phyloP scores from a whole-genome alignment of 352 stramenopile genomes.

The Phytophthora parvispora region DNA sequence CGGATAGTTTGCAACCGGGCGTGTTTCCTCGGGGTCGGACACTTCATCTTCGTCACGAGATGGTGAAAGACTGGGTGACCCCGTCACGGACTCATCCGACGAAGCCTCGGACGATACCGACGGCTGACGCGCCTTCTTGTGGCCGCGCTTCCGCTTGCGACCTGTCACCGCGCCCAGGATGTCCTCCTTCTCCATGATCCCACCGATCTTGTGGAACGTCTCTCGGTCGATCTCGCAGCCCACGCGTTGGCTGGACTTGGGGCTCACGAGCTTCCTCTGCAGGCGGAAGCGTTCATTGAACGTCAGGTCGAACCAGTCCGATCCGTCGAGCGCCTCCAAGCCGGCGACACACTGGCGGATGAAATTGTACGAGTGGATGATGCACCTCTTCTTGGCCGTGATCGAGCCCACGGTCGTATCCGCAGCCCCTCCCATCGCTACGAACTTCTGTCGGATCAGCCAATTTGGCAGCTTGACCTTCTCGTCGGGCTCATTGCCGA shows the following conservation, averaged over 20 bases:
- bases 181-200: conserved; percentile 46
- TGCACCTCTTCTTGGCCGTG: conserved; percentile 45
- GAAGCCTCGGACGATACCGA: conserved; percentile 39
- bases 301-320: conserved; percentile 45
- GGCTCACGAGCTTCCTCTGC: conserved; percentile 39
- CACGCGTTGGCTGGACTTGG: conserved; percentile 45
- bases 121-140: conserved; percentile 24
- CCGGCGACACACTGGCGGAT: conserved; percentile 37
- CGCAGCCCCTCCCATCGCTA: conserved; percentile 27
- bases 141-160: conserved; percentile 36
- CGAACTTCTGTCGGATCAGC: conserved; percentile 51
- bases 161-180: conserved; percentile 33
- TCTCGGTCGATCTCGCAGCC: conserved; percentile 40
- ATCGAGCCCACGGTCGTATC: conserved; percentile 47
- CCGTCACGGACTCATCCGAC: conserved; percentile 8
- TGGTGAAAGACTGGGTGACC: conserved; percentile 20
- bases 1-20: not conserved
- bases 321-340: conserved; percentile 33
- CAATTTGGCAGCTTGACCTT: conserved; percentile 54
- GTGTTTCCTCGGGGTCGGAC: conserved; percentile 25
- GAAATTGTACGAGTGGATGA: conserved; percentile 50
- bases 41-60: conserved; percentile 32
- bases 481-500: conserved; percentile 38
- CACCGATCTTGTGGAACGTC: conserved; percentile 35
- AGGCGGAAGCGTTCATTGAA: conserved; percentile 40